phyloP scores from a whole-genome alignment of 1,284 basidiomycete species.

The Exobasidium rhododendri region DNA sequence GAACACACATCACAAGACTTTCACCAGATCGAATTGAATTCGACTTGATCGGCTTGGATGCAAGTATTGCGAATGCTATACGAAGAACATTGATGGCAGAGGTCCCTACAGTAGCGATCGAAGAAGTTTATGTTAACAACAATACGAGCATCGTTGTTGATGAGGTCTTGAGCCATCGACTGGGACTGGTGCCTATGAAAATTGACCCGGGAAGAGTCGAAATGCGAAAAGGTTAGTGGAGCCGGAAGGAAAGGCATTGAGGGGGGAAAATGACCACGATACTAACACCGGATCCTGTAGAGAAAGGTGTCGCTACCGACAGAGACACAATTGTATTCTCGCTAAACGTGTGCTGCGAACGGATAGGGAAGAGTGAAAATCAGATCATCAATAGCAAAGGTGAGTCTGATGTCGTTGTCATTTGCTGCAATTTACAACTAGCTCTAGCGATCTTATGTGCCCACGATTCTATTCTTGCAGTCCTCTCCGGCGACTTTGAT shows the following conservation, averaged over 20 bases:
- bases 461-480: constrained; percentile 53
- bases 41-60: constrained; percentile 92
- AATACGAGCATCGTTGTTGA: constrained; percentile 94
- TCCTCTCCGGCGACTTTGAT: constrained; percentile 73
- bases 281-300: too few relatives aligned
- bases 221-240: constrained; percentile 48
- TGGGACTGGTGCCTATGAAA: constrained; percentile 85
- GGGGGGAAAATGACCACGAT: too few relatives aligned
- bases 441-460: too few relatives aligned
- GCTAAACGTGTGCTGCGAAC: constrained; percentile 70
- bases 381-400: constrained; percentile 51
- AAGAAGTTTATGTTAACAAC: constrained; percentile 89
- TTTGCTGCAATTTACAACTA: background rate
- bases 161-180: constrained; percentile 83
- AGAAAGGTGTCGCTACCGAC: constrained; percentile 66
- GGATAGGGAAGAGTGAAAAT: constrained; percentile 62
- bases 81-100: constrained; percentile 89
- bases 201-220: constrained; percentile 70
- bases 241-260: too few relatives aligned
- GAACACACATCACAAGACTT: constrained; percentile 39
- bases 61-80: constrained; percentile 91
- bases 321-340: constrained; percentile 88
- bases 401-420: background rate
- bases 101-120: constrained; percentile 78
- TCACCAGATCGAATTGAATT: constrained; percentile 68